phyloP scores from a whole-genome alignment of 192 early-diverging fungal species.

The Gorgonomyces haynaldii region DNA sequence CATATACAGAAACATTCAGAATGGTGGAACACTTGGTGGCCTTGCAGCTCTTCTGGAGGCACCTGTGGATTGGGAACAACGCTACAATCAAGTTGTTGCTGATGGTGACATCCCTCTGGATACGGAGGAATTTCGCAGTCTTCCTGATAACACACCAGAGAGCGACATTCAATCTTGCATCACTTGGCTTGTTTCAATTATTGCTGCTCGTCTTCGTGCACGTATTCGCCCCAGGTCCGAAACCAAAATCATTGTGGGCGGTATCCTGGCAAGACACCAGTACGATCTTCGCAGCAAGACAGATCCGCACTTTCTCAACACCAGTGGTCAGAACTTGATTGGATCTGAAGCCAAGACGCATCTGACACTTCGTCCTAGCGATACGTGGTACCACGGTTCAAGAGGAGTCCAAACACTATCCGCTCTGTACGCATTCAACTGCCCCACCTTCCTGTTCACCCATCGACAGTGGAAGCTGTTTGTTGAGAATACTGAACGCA shows the following conservation, averaged over 20 bases:
- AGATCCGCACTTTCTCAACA: background rate
- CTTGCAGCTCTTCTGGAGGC: background rate
- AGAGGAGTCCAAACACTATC: background rate
- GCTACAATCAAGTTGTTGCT: background rate
- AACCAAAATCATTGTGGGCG: slow-evolving; percentile 5
- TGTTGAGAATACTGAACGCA: slow-evolving; percentile 2
- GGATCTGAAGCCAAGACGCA: background rate
- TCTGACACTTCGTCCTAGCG: background rate
- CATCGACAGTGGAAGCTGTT: background rate
- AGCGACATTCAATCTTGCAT: background rate
- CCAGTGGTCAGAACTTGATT: background rate
- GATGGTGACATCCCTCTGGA: background rate
- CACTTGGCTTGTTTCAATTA: background rate
- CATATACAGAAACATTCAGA: slow-evolving; percentile 1
- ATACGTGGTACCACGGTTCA: background rate
- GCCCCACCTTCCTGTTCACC: slow-evolving; percentile 1
- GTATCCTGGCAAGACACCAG: background rate
- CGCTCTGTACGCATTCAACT: background rate
- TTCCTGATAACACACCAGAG: background rate
- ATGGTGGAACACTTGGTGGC: background rate
- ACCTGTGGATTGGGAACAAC: background rate
- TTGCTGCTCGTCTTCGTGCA: background rate
- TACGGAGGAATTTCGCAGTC: background rate
- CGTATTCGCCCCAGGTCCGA: background rate
- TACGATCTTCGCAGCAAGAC: background rate